These are phyloP conservation scores for Phalaenopsis aphrodite DNA, from an alignment of 106 monocot species.

Conservation along the genomic window DNA sequence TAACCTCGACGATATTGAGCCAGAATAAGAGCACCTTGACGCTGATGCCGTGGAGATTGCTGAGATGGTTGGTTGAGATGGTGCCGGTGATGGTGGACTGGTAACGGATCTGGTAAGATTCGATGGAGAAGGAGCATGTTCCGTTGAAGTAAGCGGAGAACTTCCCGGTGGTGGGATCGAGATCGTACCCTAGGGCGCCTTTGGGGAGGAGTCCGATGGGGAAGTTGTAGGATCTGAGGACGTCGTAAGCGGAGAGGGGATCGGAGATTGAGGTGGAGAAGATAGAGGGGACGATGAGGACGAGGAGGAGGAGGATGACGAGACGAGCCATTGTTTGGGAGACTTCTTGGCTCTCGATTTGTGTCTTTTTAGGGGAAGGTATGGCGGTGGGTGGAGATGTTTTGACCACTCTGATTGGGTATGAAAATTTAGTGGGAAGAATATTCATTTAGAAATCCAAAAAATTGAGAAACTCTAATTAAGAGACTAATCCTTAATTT, in stretches of 20 bases:
- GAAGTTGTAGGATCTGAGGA: slow-evolving; percentile 40
- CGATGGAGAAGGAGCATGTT: slow-evolving; percentile 31
- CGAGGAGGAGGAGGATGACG: slow-evolving; percentile 5
- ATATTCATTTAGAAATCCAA: too few species aligned
- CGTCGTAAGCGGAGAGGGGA: slow-evolving; percentile 23
- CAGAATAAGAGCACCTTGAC: slow-evolving; percentile 43
- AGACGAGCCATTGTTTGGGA: too few species aligned
- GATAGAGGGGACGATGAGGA: slow-evolving; percentile 6
- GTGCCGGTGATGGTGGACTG: slow-evolving; percentile 26
- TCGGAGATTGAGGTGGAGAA: neutral
- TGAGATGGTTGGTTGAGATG: slow-evolving; percentile 21
- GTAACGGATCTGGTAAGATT: slow-evolving; percentile 46
- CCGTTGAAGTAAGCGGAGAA: slow-evolving; percentile 34
- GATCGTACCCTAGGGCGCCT: slow-evolving; percentile 26
- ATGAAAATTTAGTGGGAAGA: too few species aligned
- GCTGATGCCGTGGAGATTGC: slow-evolving; percentile 32
- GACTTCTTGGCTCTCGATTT: too few species aligned
- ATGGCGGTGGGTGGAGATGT: too few species aligned
- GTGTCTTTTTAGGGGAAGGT: too few species aligned
- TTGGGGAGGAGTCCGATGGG: slow-evolving; percentile 44
- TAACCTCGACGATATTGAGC: slow-evolving; percentile 36
- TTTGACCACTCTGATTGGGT: too few species aligned
- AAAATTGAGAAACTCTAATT: too few species aligned
- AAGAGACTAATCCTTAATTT: too few species aligned
- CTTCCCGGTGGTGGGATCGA: slow-evolving; percentile 25